Conservation (phyloP, 345 rosid species). For the Arabidopsis arenosa region DNA sequence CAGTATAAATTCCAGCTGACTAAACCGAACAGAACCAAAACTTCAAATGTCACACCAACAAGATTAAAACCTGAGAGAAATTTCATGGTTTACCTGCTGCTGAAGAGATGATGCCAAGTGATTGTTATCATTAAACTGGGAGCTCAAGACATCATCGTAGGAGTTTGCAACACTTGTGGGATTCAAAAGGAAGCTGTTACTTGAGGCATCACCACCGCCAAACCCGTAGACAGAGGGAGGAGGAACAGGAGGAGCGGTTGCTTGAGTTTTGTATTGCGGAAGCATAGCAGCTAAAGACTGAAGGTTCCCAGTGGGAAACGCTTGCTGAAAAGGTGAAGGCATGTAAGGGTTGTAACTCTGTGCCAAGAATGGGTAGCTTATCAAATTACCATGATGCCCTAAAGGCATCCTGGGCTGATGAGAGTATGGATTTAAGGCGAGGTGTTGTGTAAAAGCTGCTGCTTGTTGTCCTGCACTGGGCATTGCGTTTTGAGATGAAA, state of each 20-base stretch:
- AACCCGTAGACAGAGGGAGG: conserved; percentile 84
- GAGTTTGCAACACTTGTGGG: conserved; percentile 61
- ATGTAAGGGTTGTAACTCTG: conserved; percentile 76
- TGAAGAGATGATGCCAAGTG: conserved; percentile 62
- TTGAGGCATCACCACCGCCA: conserved; percentile 63
- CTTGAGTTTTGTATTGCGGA: conserved; percentile 88
- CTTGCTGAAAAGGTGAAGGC: conserved; percentile 91
- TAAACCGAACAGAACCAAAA: neutral
- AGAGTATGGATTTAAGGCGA: conserved; percentile 82
- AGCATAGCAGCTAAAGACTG: conserved; percentile 80
- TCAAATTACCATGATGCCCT: conserved; percentile 87
- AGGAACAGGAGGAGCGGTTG: conserved; percentile 50
- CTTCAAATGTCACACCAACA: neutral
- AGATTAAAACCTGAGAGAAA: neutral
- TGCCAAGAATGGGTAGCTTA: conserved; percentile 81
- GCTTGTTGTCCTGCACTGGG: conserved; percentile 56
- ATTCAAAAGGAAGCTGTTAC: conserved; percentile 69
- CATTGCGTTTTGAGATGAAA: conserved; percentile 61
- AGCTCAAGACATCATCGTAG: conserved; percentile 73
- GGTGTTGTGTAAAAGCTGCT: conserved; percentile 72
- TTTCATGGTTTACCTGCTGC: conserved; percentile 55
- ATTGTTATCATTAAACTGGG: conserved; percentile 80
- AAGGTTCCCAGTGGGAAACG: conserved; percentile 65
- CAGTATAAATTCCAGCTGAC: neutral
- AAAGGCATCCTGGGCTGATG: conserved; percentile 74